Base-by-base conservation (phyloP, 1,139 yeast genomes). In the Scheffersomyces parashehatae region DNA sequence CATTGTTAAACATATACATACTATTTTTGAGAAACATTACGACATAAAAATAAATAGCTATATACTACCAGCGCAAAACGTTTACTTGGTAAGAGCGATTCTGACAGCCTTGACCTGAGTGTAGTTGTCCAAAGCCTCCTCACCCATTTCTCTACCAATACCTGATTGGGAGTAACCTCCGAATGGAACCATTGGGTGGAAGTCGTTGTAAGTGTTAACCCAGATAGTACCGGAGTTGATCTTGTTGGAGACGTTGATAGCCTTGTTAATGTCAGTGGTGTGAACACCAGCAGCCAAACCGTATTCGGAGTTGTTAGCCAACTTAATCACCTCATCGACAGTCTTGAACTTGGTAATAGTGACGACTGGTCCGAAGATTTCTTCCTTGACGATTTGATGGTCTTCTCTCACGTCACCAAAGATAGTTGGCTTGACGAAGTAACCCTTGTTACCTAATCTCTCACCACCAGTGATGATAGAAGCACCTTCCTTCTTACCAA, bases 81-180 rank as follows among this genome's bases (percentile, higher is more conserved):
- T 35, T 37, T 40, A 37, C 35, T 39, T 29, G 37, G 40, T 42
- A 24, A 46, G 37, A 20, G 43, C 53, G 37, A 80, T 73, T 79
- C 88, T 81, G 54, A 86, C 91, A 48, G 95, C 87, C 79, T 88
- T 88, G 58, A 73, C 73, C 72, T 88, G 93, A 50, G 87, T 80
- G 77, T 88, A 88, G 79, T 84, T 85, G 55, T 84, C 88, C 58
- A 88, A 78, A 42, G 90, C 95, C 65, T 85, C 90, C 52, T 73
- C 75, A 67, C 96, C 96, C 84, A 88, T 82, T 77, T 88, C 96
- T 73, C 95, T 85, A 62, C 96, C 96, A 64, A 86, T 81, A 70
- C 96, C 96, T 48, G 95, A 85, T 69, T 84, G 82, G 64, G 85
- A 84, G 80, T 73, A 88, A 54, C 96, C 96, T 62, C 96, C 96